phyloP scores from a whole-genome alignment of 495 filamentous ascomycete species.

The Podospora appendiculata region DNA sequence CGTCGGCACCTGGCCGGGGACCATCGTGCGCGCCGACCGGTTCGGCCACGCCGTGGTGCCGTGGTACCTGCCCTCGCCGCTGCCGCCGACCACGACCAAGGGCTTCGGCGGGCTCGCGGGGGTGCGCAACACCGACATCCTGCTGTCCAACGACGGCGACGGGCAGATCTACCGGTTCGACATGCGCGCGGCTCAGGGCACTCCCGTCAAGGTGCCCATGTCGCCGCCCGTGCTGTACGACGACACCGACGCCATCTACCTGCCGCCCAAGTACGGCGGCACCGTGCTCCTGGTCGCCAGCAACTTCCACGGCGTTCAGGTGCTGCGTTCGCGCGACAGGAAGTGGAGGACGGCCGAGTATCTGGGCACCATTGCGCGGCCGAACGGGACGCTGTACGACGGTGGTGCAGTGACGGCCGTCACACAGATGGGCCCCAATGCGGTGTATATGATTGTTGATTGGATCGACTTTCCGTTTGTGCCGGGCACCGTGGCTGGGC shows the following conservation, averaged over 20 bases:
- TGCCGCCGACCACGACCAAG: constrained; percentile 10
- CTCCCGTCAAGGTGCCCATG: constrained; percentile 15
- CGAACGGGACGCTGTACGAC: constrained; percentile 7
- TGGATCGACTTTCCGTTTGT: constrained; percentile 3
- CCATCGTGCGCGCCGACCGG: constrained; percentile 16
- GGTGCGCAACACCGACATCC: constrained; percentile 12
- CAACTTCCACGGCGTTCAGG: constrained; percentile 20
- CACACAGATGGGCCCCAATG: constrained; percentile 20
- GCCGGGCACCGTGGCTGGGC: constrained; percentile 10
- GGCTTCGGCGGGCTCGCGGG: constrained; percentile 25
- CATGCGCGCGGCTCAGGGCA: constrained; percentile 12
- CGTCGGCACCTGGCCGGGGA: constrained; percentile 24
- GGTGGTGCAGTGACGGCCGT: constrained; percentile 13
- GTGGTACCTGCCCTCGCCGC: constrained; percentile 19
- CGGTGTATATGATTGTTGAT: constrained; percentile 16
- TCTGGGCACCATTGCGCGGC: constrained; percentile 20
- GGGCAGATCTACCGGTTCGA: constrained; percentile 26
- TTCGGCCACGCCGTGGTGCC: constrained; percentile 14
- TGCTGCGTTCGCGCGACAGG: constrained; percentile 24
- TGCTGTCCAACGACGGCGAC: constrained; percentile 21
- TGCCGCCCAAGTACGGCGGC: constrained; percentile 27
- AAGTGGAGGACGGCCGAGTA: constrained; percentile 29
- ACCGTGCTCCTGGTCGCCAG: constrained; percentile 22
- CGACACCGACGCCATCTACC: constrained; percentile 25
- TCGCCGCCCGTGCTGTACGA: constrained; percentile 4